Conservation (phyloP, 176 grass and related monocot genomes). For the Aegilops bicornis region DNA sequence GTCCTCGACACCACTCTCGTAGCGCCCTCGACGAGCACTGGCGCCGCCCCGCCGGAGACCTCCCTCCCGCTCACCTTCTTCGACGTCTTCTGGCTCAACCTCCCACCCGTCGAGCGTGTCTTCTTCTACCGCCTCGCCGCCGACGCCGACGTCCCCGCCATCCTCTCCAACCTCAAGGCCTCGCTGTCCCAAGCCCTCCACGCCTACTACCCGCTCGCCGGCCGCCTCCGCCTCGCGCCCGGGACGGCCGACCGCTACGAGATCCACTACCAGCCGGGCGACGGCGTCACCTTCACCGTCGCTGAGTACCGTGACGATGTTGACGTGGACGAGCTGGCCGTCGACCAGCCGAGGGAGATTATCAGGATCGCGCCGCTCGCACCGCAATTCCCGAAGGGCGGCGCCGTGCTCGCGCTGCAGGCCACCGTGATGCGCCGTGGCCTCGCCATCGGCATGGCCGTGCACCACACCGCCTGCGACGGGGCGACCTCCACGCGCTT, state of each 20-base stretch:
- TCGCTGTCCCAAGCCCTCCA: background rate
- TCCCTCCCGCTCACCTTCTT: constrained; percentile 18
- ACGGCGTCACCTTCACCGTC: background rate
- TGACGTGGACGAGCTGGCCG: background rate
- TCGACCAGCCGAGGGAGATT: background rate
- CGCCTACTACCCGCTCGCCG: constrained; percentile 9
- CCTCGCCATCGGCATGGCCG: background rate
- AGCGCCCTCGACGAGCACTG: background rate
- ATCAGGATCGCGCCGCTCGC: background rate
- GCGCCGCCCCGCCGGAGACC: background rate
- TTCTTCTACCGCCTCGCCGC: background rate
- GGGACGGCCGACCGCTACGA: background rate
- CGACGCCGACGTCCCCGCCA: background rate
- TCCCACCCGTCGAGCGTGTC: constrained; percentile 4
- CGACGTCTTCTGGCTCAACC: background rate
- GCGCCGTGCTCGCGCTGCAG: background rate
- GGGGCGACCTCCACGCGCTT: background rate
- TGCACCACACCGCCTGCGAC: background rate
- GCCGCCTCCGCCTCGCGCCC: background rate
- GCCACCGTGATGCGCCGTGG: background rate
- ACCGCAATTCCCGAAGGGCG: background rate
- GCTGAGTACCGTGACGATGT: background rate
- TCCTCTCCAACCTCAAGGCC: background rate
- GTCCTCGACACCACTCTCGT: background rate
- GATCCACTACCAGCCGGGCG: background rate